These are phyloP conservation scores for Epichloe bromicola DNA, from an alignment of 2,329 filamentous ascomycete species.

Conservation along the genomic window DNA sequence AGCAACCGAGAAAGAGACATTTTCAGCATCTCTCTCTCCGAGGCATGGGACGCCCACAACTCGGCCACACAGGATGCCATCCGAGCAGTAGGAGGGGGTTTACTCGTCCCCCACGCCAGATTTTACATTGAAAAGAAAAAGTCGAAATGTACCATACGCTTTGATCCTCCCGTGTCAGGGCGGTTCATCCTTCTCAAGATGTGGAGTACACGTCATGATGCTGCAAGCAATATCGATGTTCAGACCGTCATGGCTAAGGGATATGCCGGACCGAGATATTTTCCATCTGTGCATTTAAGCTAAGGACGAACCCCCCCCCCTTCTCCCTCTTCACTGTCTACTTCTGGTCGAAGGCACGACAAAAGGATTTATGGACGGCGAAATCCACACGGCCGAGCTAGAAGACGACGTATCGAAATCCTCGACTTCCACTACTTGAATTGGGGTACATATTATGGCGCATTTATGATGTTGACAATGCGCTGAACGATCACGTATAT, in stretches of 20 bases:
- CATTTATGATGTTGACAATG: too few relatives aligned
- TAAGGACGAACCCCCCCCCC: conserved; percentile 16
- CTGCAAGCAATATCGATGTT: conserved; percentile 67
- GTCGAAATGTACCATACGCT: conserved; percentile 75
- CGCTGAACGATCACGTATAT: too few relatives aligned
- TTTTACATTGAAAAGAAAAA: conserved; percentile 77
- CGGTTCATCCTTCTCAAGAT: conserved; percentile 81
- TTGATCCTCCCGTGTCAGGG: conserved; percentile 69
- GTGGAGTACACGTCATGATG: conserved; percentile 63
- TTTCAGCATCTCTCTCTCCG: conserved; percentile 15
- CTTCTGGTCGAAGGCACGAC: too few relatives aligned
- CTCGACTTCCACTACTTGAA: too few relatives aligned
- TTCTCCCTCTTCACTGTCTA: too few relatives aligned
- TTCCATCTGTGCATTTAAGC: conserved; percentile 53
- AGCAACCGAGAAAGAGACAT: background rate
- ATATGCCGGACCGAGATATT: conserved; percentile 75
- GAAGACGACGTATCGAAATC: too few relatives aligned
- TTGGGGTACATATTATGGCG: too few relatives aligned
- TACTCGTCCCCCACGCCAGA: conserved; percentile 57
- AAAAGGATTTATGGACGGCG: too few relatives aligned
- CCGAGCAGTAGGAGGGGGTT: conserved; percentile 41
- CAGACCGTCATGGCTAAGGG: conserved; percentile 75
- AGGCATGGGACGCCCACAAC: conserved; percentile 34
- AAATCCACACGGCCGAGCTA: too few relatives aligned
- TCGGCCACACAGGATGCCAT: conserved; percentile 44